Percentiles rank a stretch among this genome's conserved stretches.
These are phyloP conservation scores for Trypanosomatidae sp. DNA, from an alignment of 208 protist species.

Conservation along the genomic window DNA sequence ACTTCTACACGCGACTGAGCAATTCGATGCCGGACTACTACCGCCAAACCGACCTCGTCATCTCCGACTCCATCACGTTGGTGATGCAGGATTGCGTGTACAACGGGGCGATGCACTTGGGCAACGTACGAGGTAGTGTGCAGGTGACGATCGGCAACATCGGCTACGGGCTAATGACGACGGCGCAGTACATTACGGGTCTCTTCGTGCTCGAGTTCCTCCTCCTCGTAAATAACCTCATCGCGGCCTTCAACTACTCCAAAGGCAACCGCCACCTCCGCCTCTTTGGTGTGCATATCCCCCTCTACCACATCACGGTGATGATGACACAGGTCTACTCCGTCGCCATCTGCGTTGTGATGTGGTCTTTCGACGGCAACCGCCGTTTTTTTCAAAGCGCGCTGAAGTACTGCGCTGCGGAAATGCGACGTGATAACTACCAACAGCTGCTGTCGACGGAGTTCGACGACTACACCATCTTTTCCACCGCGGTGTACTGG, in stretches of 20 bases:
- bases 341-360: constrained; percentile 53
- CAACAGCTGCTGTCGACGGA: constrained; percentile 40
- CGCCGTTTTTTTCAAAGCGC: constrained; percentile 49
- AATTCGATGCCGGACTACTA: constrained; percentile 68
- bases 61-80: constrained; percentile 32
- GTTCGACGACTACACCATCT: constrained; percentile 70
- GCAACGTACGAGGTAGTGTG: constrained; percentile 29
- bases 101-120: constrained; percentile 38
- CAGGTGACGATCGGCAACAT: constrained; percentile 45
- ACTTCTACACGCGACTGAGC: constrained; percentile 66
- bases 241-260: constrained; percentile 54
- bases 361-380: constrained; percentile 54
- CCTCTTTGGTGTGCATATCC: constrained; percentile 75
- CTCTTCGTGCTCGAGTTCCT: constrained; percentile 80
- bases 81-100: constrained; percentile 70
- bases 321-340: constrained; percentile 59
- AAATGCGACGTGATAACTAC: constrained; percentile 25
- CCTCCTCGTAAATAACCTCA: constrained; percentile 44
- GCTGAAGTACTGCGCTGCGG: constrained; percentile 45
- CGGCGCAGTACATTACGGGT: constrained; percentile 54
- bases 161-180: constrained; percentile 55
- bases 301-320: constrained; percentile 70
- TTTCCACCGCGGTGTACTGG: constrained; percentile 73
- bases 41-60: constrained; percentile 29
- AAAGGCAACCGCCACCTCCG: constrained; percentile 66